A percentile compares a stretch with the other conserved stretches of the same genome.
Conservation (phyloP, 2,329 filamentous ascomycete species). For the Aureobasidium subglaciale region DNA sequence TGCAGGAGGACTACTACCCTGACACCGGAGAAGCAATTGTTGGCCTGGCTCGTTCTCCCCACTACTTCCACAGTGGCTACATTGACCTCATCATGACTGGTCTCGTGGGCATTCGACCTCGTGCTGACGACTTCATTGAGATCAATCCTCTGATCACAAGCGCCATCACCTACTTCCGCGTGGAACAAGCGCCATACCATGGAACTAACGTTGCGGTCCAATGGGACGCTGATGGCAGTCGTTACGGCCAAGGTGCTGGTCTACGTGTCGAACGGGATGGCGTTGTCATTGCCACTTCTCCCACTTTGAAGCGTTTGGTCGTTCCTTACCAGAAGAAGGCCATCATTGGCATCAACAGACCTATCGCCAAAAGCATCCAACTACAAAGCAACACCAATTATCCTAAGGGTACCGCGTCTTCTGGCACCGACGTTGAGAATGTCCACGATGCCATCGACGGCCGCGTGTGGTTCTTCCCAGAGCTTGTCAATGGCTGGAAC, state of each 20-base stretch:
- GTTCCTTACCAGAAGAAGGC: constrained; percentile 21
- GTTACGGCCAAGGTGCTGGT: constrained; percentile 26
- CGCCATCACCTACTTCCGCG: constrained; percentile 35
- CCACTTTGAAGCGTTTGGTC: constrained; percentile 24
- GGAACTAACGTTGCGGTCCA: constrained; percentile 36
- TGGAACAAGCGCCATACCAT: constrained; percentile 37
- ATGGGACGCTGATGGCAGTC: constrained; percentile 33
- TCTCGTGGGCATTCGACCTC: constrained; percentile 36
- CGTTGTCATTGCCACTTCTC: constrained; percentile 26
- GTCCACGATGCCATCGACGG: constrained; percentile 35
- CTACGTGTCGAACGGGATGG: constrained; percentile 33
- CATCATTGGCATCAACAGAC: constrained; percentile 25
- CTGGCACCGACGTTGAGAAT: constrained; percentile 21
- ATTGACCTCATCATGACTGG: constrained; percentile 37
- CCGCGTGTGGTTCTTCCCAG: constrained; percentile 35
- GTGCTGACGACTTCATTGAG: constrained; percentile 33
- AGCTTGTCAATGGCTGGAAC: constrained; percentile 35
- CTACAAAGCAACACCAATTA: constrained; percentile 25
- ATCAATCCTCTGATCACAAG: constrained; percentile 34
- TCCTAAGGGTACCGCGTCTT: constrained; percentile 29
- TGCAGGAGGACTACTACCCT: constrained; percentile 40
- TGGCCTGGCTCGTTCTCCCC: constrained; percentile 35
- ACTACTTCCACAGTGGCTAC: constrained; percentile 42
- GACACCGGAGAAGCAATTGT: constrained; percentile 37
- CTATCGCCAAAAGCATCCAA: constrained; percentile 33